phyloP scores from a whole-genome alignment of 2,329 filamentous ascomycete genomes.

The Fusarium falciforme region DNA sequence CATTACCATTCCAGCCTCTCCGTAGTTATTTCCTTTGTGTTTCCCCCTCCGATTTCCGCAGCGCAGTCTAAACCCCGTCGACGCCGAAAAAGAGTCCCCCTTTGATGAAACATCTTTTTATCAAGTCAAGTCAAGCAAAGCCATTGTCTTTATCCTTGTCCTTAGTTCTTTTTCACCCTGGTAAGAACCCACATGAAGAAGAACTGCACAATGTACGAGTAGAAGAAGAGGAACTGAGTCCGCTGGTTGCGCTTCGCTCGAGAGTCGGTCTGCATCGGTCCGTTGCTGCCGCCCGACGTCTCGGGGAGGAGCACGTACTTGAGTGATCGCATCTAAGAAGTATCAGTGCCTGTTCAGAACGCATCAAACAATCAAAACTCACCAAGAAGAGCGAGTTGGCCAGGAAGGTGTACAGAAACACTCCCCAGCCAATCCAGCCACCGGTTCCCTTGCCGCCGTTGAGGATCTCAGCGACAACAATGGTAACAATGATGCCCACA shows the following conservation, averaged over 20 bases:
- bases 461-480: slow-evolving; percentile 81
- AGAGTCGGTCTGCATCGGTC: slow-evolving; percentile 77
- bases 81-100: slow-evolving; percentile 7
- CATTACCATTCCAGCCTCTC: slow-evolving; percentile 9
- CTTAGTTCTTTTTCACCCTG: slow-evolving; percentile 49
- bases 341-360: slow-evolving; percentile 21
- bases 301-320: slow-evolving; percentile 97
- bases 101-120: neutral
- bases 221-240: slow-evolving; percentile 92
- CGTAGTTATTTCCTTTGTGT: slow-evolving; percentile 1
- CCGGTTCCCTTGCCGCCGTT: slow-evolving; percentile 85
- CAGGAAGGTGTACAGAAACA: slow-evolving; percentile 92
- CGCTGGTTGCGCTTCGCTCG: slow-evolving; percentile 87
- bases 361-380: slow-evolving; percentile 49
- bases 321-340: slow-evolving; percentile 82
- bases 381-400: slow-evolving; percentile 97
- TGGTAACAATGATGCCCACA: slow-evolving; percentile 92
- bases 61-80: neutral
- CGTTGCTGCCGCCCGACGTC: slow-evolving; percentile 72
- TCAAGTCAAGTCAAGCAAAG: slow-evolving; percentile 5
- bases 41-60: neutral
- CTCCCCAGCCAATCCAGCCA: slow-evolving; percentile 87
- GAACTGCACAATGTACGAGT: slow-evolving; percentile 94
- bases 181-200: slow-evolving; percentile 88
- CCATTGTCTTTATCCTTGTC: neutral